These are phyloP conservation scores for Talaromyces sp. DNA, from an alignment of 2,329 filamentous ascomycete species.

Conservation along the genomic window DNA sequence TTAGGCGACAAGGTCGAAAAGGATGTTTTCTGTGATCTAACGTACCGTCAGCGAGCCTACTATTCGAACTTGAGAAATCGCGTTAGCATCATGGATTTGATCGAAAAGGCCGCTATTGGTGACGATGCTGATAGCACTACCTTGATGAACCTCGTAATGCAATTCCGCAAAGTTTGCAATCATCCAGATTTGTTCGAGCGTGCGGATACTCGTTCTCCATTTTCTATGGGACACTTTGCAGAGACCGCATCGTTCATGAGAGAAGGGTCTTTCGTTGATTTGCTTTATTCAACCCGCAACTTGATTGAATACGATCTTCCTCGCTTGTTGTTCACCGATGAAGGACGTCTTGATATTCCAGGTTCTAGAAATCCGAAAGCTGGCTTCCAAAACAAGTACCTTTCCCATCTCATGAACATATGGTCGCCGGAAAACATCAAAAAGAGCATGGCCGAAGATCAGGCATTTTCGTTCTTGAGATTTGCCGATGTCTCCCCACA, in stretches of 20 bases:
- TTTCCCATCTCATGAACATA: constrained; percentile 83
- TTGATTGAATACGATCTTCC: constrained; percentile 82
- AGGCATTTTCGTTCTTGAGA: constrained; percentile 83
- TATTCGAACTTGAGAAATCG: constrained; percentile 92
- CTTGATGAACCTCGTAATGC: constrained; percentile 99
- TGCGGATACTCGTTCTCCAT: constrained; percentile 83
- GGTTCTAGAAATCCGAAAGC: constrained; percentile 71
- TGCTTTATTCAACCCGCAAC: constrained; percentile 85
- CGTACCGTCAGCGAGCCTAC: constrained; percentile 90
- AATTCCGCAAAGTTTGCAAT: constrained; percentile 99
- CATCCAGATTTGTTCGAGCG: constrained; percentile 96
- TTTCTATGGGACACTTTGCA: constrained; percentile 81
- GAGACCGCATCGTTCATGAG: constrained; percentile 94
- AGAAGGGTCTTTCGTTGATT: constrained; percentile 74
- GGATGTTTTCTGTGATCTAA: constrained; percentile 94
- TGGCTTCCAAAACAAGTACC: constrained; percentile 75
- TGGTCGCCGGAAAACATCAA: constrained; percentile 79
- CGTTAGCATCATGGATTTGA: constrained; percentile 97
- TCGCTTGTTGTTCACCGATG: constrained; percentile 75
- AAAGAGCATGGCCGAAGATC: constrained; percentile 59
- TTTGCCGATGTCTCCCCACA: constrained; percentile 75
- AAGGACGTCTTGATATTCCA: constrained; percentile 71
- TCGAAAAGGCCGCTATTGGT: constrained; percentile 92
- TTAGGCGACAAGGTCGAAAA: constrained; percentile 97
- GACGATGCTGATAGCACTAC: constrained; percentile 94